Evolutionary conservation across 495 filamentous ascomycete genomes (phyloP), one percentile per base, ranked within the genome.

Genomic region (Aspergillus affinis): DNA sequence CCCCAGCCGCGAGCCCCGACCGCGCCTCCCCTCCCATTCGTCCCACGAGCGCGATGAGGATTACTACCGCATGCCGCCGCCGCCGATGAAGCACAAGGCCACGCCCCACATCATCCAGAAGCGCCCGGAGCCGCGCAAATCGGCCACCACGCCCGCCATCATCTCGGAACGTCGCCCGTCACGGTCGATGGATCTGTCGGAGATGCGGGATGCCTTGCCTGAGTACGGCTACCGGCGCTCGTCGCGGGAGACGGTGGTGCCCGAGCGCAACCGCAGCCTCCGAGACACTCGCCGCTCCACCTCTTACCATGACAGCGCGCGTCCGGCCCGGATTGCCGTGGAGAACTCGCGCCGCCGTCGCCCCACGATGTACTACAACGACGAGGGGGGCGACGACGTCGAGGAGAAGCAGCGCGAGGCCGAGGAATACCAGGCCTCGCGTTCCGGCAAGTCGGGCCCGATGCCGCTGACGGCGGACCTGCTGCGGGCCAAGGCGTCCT

Each of bases 41-140:
- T 60, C 56, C 10, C 65, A 67, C 47, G 69, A 70, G 9, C 64
- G 58, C 5, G 73, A 75, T n/a, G 79, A 82, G 51, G 78, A 81
- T 46, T 77, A 68, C 51, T 74, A 76, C 51, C 69, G 64, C 36
- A 81, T 81, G 75, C 77, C 74, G 44, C 78, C 77, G 15, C 76
- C 72, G 30, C 74, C 77, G n/a, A 57, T 65, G 19, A 76, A 71
- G 58, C 48, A 64, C 47, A 72, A 60, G 56, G 36, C 67, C 45
- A 23, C 69, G 55, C 66, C 75, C 47, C 65, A 72, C 44, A 71
- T 80, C 44, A 72, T 75, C 54, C 76, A 80, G 54, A 73, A 69
- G 55, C 70, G 70, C 23, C 71, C 65, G 3, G 69, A 72, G 13
- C 66, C 65, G 3, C 75, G 65, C 6, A 77, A 76, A 53, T 30